Evolutionary conservation across 179 eudicot genomes (phyloP), one percentile per base, ranked within the genome.

Genomic region (Spinacia oleracea): DNA sequence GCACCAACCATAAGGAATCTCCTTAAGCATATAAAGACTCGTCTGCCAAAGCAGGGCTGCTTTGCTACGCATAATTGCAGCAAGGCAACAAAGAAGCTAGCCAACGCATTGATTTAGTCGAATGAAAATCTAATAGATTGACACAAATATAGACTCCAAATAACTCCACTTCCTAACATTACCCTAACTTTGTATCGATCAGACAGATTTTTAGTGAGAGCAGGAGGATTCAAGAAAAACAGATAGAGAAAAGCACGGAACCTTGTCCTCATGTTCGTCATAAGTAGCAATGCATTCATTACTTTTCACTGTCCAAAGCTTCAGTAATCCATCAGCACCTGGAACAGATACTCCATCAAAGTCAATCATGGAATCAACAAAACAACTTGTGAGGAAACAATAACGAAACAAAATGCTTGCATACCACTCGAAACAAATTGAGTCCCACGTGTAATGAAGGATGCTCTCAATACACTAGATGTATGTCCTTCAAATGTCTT

Each of bases 401-500:
- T 58, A 72, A 75, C 42, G 43, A 43, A 66, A 74, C 60, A 77
- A 9, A 73, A 76, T 60, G 53, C 72, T 72, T 53, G 64, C 90
- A 73, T 86, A 95, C 99, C 97, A 79, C 92, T 88, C 76, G 99
- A 96, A 77, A 93, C 93, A 90, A 96, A 86, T 76, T 93, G 98
- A 69, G 94, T 82, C 73, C 99, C 98, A 76, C 96, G 91, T 16
- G 94, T 81, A 29, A 92, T 77, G 76, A 90, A 96, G 34, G 92
- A 94, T 81, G 97, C 97, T 87, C 93, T 91, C 35, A 88, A 72
- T 74, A 96, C 99, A 80, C 93, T 89, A 71, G 99, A 88, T 75
- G 96, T 92, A 78, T 96, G 99, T 77, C 98, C 99, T 82, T 96
- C 99, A 82, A 96, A 96, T 81, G 99, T 93, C 81, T 88, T 90